phyloP scores from a whole-genome alignment of 139 green algal genomes.

The Raphidocelis subcapitata region DNA sequence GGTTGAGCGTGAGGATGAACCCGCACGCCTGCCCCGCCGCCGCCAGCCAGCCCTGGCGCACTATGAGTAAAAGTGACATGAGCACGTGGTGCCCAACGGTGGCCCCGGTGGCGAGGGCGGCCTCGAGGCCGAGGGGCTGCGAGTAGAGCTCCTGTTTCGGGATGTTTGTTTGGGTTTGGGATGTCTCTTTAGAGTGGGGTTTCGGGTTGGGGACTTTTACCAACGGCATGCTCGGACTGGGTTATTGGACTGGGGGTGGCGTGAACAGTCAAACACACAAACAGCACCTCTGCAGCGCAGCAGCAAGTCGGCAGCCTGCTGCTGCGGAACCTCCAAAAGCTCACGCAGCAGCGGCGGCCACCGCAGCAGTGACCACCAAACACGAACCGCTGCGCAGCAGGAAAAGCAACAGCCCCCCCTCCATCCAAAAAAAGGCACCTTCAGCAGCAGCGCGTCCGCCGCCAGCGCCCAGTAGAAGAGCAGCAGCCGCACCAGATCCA shows the following conservation, averaged over 20 bases:
- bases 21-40: slow-evolving; percentile 25
- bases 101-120: slow-evolving; percentile 14
- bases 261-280: too few species aligned
- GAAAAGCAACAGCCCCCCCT: too few species aligned
- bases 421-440: slow-evolving; percentile 1
- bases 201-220: too few species aligned
- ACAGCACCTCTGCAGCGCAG: too few species aligned
- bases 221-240: too few species aligned
- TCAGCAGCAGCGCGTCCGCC: slow-evolving; percentile 25
- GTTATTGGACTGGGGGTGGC: too few species aligned
- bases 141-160: slow-evolving; percentile 18
- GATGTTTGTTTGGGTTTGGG: not conserved
- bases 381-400: too few species aligned
- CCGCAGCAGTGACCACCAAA: too few species aligned
- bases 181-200: too few species aligned
- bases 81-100: slow-evolving; percentile 16
- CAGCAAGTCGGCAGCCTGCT: too few species aligned
- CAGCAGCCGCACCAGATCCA: slow-evolving; percentile 18
- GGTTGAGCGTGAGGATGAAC: slow-evolving; percentile 34
- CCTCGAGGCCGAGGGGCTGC: not conserved
- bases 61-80: slow-evolving; percentile 32
- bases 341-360: too few species aligned
- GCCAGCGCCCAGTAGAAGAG: slow-evolving; percentile 35
- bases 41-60: slow-evolving; percentile 30
- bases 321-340: too few species aligned